Percentiles rank a stretch among this genome's conserved stretches.
phyloP scores from a whole-genome alignment of 805 yeast genomes.

The Metschnikowia borealis region DNA sequence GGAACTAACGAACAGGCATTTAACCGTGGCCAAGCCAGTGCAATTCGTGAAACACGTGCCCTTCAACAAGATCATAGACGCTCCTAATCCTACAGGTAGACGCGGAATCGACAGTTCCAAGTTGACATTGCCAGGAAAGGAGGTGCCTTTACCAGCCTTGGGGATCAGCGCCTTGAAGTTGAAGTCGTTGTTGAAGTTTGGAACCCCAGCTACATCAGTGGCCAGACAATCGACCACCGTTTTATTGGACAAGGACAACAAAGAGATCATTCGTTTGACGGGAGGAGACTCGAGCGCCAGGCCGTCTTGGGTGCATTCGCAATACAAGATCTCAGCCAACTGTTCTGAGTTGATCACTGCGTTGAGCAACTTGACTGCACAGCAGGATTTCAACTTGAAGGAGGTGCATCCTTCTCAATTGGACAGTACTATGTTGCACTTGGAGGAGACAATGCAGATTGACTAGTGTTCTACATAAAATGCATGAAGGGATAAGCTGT shows the following conservation, averaged over 20 bases:
- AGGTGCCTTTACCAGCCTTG: conserved; percentile 69
- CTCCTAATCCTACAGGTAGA: conserved; percentile 63
- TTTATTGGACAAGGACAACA: conserved; percentile 44
- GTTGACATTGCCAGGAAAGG: conserved; percentile 68
- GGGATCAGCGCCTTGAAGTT: conserved; percentile 68
- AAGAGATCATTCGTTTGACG: conserved; percentile 70
- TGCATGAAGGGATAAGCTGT: background rate
- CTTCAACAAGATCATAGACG: conserved; percentile 56
- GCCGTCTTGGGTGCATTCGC: conserved; percentile 88
- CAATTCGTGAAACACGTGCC: conserved; percentile 72
- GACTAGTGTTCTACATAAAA: conserved; percentile 7
- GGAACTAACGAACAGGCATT: conserved; percentile 76
- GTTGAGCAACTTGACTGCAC: conserved; percentile 57
- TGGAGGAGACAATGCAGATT: conserved; percentile 21
- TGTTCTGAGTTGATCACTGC: conserved; percentile 45
- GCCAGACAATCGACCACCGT: conserved; percentile 82
- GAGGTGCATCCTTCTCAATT: conserved; percentile 32
- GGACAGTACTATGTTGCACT: conserved; percentile 14
- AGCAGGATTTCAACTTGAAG: conserved; percentile 62
- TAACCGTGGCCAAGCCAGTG: conserved; percentile 71
- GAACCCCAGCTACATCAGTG: conserved; percentile 48
- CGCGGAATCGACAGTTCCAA: conserved; percentile 64
- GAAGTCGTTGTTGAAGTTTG: conserved; percentile 53
- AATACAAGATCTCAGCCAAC: conserved; percentile 54
- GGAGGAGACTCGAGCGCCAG: conserved; percentile 69